Conservation (phyloP, 1,284 basidiomycete species). For the Gymnopus androsaceus region DNA sequence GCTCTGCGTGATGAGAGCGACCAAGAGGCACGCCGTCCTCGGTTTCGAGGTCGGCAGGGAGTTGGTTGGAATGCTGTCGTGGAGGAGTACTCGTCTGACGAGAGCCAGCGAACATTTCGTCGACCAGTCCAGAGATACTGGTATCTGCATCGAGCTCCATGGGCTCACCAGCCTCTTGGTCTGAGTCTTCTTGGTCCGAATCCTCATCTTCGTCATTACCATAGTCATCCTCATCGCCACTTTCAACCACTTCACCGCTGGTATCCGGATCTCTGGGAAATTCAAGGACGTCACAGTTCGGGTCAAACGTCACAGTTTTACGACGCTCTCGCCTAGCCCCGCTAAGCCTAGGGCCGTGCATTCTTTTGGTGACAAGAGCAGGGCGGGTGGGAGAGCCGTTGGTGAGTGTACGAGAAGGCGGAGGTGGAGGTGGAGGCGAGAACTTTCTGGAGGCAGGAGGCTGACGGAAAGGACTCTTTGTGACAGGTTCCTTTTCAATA, state of each 20-base stretch:
- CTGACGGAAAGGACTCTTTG: conserved; percentile 80
- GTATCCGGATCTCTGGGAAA: conserved; percentile 71
- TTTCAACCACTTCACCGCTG: conserved; percentile 47
- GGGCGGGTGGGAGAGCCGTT: conserved; percentile 64
- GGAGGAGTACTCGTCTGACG: conserved; percentile 19
- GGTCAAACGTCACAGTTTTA: conserved; percentile 87
- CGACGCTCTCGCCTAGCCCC: conserved; percentile 56
- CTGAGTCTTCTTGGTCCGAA: conserved; percentile 33
- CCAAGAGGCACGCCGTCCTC: conserved; percentile 71
- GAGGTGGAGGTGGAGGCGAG: conserved; percentile 25
- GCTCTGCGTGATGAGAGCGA: conserved; percentile 65
- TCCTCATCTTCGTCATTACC: conserved; percentile 28
- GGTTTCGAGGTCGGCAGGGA: conserved; percentile 54
- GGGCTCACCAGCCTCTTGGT: conserved; percentile 21
- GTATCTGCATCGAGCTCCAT: conserved; percentile 46
- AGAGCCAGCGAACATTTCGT: conserved; percentile 51
- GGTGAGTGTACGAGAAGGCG: conserved; percentile 24
- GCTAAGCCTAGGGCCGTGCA: conserved; percentile 78
- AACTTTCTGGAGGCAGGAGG: not conserved
- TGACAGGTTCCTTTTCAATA: conserved; percentile 76
- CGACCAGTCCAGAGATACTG: conserved; percentile 64
- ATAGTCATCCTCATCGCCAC: conserved; percentile 28
- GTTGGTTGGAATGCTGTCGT: conserved; percentile 29
- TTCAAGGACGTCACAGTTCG: conserved; percentile 86
- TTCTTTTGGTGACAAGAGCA: conserved; percentile 76